Conservation (phyloP, 371 early-diverging fungal genomes). For the Mucor piriformis region DNA sequence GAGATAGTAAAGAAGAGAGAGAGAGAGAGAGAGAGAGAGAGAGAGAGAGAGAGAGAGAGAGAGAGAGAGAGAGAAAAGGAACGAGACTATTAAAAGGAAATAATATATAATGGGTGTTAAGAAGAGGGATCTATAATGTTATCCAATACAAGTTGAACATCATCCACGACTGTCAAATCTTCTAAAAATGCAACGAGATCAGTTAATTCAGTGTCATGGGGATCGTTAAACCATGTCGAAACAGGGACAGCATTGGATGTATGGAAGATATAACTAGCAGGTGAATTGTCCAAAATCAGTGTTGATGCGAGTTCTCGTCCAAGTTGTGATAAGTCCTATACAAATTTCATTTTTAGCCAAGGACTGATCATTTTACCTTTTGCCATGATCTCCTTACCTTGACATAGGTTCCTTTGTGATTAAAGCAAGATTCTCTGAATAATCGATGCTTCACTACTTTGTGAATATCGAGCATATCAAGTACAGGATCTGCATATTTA, state of each 20-base stretch:
- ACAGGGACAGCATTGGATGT: slow-evolving; percentile 95
- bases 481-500: slow-evolving; percentile 97
- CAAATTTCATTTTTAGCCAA: slow-evolving; percentile 8
- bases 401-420: slow-evolving; percentile 94
- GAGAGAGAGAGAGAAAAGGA: neutral
- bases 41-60: neutral
- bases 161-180: slow-evolving; percentile 85
- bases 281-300: slow-evolving; percentile 90
- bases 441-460: slow-evolving; percentile 87
- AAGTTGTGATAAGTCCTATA: slow-evolving; percentile 79
- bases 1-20: slow-evolving; percentile 13
- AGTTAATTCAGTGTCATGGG: slow-evolving; percentile 91
- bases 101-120: slow-evolving; percentile 8
- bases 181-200: slow-evolving; percentile 93
- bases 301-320: slow-evolving; percentile 83
- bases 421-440: slow-evolving; percentile 95
- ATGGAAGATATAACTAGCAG: slow-evolving; percentile 93
- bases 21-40: slow-evolving; percentile 10
- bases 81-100: neutral
- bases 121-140: slow-evolving; percentile 29
- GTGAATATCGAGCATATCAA: slow-evolving; percentile 89
- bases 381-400: slow-evolving; percentile 62
- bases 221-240: slow-evolving; percentile 96
- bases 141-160: slow-evolving; percentile 86
- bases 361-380: neutral